These are phyloP conservation scores for Zygoascus sp. DNA, from an alignment of 1,139 yeast species.

Conservation along the genomic window DNA sequence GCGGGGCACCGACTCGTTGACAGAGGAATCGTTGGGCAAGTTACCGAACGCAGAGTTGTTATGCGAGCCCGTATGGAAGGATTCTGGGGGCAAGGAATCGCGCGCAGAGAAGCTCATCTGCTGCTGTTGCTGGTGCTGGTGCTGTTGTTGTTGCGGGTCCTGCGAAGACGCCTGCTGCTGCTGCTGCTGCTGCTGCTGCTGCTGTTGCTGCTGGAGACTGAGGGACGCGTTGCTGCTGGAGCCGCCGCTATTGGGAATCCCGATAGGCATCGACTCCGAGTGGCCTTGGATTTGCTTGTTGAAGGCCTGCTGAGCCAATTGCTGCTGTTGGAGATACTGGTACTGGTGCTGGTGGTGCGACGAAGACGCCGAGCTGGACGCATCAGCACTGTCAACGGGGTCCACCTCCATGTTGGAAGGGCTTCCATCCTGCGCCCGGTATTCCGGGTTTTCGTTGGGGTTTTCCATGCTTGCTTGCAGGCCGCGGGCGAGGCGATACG, in stretches of 20 bases:
- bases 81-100: not conserved
- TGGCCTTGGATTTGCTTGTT: constrained; percentile 4
- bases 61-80: not conserved
- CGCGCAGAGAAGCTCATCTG: constrained; percentile 4
- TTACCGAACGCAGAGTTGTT: not conserved
- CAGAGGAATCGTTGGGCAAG: too few species aligned
- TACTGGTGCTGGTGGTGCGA: constrained; percentile 22
- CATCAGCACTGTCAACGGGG: constrained; percentile 4
- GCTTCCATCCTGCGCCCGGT: not conserved
- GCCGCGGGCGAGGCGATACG: too few species aligned
- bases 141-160: constrained; percentile 1
- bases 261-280: constrained; percentile 13
- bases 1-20: not conserved
- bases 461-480: not conserved
- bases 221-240: constrained; percentile 3
- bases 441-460: not conserved
- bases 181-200: constrained; percentile 1
- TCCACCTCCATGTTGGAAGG: constrained; percentile 9
- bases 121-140: not conserved
- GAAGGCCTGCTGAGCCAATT: constrained; percentile 11
- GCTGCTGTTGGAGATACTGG: constrained; percentile 20
- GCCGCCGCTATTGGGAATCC: constrained; percentile 11
- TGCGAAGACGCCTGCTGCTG: too few species aligned
- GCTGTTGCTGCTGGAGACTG: not conserved
- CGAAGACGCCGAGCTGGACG: constrained; percentile 10